Conservation (phyloP, 805 yeast genomes). For the Wickerhamomyces ciferrii region DNA sequence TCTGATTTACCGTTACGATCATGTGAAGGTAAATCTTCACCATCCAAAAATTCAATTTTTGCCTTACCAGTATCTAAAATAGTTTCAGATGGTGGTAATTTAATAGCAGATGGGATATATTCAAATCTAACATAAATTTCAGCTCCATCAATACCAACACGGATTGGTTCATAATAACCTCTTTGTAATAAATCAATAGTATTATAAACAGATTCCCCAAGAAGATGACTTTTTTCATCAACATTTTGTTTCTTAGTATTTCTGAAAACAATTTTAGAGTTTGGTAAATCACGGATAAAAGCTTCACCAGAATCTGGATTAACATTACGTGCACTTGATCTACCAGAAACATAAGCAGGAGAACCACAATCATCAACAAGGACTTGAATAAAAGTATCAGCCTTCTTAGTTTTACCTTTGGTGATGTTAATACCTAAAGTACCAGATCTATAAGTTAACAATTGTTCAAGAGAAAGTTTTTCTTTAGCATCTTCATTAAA, state of each 20-base stretch:
- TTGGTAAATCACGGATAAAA: constrained; percentile 65
- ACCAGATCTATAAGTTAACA: constrained; percentile 58
- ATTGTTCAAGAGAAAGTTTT: constrained; percentile 44
- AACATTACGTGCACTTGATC: constrained; percentile 40
- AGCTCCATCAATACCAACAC: constrained; percentile 38
- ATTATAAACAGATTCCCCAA: constrained; percentile 41
- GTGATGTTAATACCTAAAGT: constrained; percentile 48
- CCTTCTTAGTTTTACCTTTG: constrained; percentile 41
- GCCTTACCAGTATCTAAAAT: constrained; percentile 65
- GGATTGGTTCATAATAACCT: constrained; percentile 40
- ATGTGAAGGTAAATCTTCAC: constrained; percentile 46
- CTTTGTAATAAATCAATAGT: constrained; percentile 51
- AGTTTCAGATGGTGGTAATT: constrained; percentile 53
- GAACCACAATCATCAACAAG: constrained; percentile 59
- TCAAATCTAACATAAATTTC: constrained; percentile 45
- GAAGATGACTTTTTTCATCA: constrained; percentile 39
- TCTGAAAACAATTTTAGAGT: constrained; percentile 54
- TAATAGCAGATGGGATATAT: constrained; percentile 52
- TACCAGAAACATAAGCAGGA: constrained; percentile 52
- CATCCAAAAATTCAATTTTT: constrained; percentile 52
- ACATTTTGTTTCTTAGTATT: constrained; percentile 48
- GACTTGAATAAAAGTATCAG: constrained; percentile 49
- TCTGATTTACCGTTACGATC: constrained; percentile 78
- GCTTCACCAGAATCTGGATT: constrained; percentile 47
- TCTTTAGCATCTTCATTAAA: constrained; percentile 32